A percentile compares a stretch with the other conserved stretches of the same genome.
These are phyloP conservation scores for Elymus sibiricus DNA, from an alignment of 176 grass and related monocot species.

Conservation along the genomic window DNA sequence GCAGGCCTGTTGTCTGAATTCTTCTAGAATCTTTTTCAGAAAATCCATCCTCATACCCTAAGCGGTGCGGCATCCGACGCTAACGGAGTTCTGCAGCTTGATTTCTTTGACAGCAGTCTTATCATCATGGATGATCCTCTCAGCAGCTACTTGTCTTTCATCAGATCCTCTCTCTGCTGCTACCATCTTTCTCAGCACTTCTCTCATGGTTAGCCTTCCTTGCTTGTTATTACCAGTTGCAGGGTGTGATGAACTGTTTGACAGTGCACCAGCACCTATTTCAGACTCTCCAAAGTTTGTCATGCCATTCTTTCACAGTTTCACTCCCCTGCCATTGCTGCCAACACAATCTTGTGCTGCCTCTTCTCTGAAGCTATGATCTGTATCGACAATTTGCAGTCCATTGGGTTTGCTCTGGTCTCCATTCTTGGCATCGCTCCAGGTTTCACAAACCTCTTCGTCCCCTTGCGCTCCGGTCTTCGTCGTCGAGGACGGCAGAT, in stretches of 20 bases:
- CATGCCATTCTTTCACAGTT: constrained; percentile 31
- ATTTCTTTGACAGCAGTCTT: constrained; percentile 33
- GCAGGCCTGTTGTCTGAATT: constrained; percentile 19
- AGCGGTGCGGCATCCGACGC: constrained; percentile 22
- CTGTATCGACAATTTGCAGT: constrained; percentile 28
- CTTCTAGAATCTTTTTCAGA: constrained; percentile 30
- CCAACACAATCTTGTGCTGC: constrained; percentile 18
- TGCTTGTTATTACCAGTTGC: constrained; percentile 43
- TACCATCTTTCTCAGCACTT: constrained; percentile 30
- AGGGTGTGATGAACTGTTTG: constrained; percentile 3
- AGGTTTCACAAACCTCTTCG: constrained; percentile 48
- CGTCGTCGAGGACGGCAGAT: constrained; percentile 42
- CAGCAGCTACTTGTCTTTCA: constrained; percentile 22
- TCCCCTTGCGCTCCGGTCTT: constrained; percentile 32
- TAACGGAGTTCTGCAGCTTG: constrained; percentile 26
- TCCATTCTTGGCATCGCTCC: constrained; percentile 36
- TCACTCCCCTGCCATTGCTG: too few species aligned
- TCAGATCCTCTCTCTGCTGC: constrained; percentile 16
- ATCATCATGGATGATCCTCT: constrained; percentile 24
- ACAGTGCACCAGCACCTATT: not conserved
- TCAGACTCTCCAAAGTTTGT: constrained; percentile 36
- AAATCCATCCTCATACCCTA: constrained; percentile 35
- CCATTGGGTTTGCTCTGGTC: not conserved
- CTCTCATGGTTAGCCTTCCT: constrained; percentile 44
- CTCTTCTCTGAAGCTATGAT: constrained; percentile 35